Percentiles rank a stretch among this genome's conserved stretches.
These are phyloP conservation scores for Apophysomyces trapeziformis DNA, from an alignment of 371 early-diverging fungal genomes.

Conservation along the genomic window DNA sequence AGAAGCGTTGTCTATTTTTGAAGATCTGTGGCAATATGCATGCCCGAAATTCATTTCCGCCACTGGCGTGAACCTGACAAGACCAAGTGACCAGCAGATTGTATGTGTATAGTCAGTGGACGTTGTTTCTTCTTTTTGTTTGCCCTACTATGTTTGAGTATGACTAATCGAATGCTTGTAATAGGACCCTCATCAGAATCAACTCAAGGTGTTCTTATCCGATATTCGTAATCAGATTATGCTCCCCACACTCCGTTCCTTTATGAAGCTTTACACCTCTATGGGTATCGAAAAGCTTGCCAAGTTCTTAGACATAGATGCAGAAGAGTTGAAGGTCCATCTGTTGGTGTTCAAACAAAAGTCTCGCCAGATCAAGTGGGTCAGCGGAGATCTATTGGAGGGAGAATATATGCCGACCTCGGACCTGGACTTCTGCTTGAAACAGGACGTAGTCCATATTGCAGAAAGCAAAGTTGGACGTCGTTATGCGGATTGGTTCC, in stretches of 20 bases:
- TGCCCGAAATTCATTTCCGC: constrained; percentile 96
- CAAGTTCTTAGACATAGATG: constrained; percentile 81
- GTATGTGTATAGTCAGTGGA: constrained; percentile 24
- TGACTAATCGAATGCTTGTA: background rate
- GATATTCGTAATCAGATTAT: constrained; percentile 87
- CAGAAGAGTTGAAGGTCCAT: constrained; percentile 81
- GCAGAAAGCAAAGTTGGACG: constrained; percentile 93
- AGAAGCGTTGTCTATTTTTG: constrained; percentile 77
- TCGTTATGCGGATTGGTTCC: constrained; percentile 94
- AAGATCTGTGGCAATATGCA: constrained; percentile 90
- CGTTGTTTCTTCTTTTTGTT: too few species aligned
- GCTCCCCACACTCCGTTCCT: constrained; percentile 88
- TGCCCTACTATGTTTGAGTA: background rate
- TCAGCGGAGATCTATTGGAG: constrained; percentile 69
- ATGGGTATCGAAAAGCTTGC: constrained; percentile 90
- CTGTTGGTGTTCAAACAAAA: constrained; percentile 92
- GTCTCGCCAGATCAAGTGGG: constrained; percentile 88
- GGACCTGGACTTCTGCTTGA: constrained; percentile 92
- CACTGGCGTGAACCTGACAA: constrained; percentile 71
- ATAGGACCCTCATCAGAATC: constrained; percentile 75
- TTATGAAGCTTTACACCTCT: constrained; percentile 93
- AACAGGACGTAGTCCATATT: constrained; percentile 92
- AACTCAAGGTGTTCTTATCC: constrained; percentile 82
- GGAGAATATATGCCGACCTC: constrained; percentile 82
- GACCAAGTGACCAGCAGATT: constrained; percentile 18